Conservation (phyloP, 1,284 basidiomycete species). For the Singerocomus inundabilis region DNA sequence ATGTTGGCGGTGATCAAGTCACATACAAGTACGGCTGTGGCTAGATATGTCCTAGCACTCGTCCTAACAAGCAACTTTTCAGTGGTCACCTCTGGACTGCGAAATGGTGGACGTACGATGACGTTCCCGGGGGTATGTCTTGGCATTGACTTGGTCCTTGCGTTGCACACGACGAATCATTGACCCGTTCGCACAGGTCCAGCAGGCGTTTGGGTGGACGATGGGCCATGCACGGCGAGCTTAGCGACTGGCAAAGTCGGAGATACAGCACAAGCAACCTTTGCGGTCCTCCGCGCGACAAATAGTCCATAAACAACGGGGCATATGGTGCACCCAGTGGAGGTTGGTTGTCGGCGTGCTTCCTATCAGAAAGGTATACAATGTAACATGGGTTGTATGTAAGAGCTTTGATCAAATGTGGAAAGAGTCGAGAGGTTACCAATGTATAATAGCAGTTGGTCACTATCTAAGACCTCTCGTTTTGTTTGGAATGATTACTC, state of each 20-base stretch:
- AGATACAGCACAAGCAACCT: conserved; percentile 5
- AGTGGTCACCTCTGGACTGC: conserved; percentile 27
- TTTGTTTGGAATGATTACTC: no score
- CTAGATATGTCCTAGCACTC: neutral
- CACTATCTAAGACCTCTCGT: no score
- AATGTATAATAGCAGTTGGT: no score
- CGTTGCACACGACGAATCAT: neutral
- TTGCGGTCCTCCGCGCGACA: conserved; percentile 10
- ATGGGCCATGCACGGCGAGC: conserved; percentile 13
- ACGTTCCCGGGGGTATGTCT: conserved; percentile 22
- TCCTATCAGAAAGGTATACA: no score
- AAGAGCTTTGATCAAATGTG: no score
- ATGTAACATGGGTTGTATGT: no score
- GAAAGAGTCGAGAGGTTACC: no score
- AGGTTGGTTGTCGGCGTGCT: no score
- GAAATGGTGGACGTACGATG: conserved; percentile 19
- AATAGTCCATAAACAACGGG: no score
- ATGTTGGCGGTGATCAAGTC: conserved; percentile 22
- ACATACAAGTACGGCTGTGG: conserved; percentile 17
- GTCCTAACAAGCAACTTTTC: conserved; percentile 3
- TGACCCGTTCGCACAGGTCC: neutral
- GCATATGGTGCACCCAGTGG: no score
- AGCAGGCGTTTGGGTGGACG: conserved; percentile 21
- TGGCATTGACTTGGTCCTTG: neutral
- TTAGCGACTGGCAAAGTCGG: conserved; percentile 2